A percentile compares a stretch with the other conserved stretches of the same genome.
phyloP scores from a whole-genome alignment of 345 rosid genomes.

The Nephelium lappaceum region DNA sequence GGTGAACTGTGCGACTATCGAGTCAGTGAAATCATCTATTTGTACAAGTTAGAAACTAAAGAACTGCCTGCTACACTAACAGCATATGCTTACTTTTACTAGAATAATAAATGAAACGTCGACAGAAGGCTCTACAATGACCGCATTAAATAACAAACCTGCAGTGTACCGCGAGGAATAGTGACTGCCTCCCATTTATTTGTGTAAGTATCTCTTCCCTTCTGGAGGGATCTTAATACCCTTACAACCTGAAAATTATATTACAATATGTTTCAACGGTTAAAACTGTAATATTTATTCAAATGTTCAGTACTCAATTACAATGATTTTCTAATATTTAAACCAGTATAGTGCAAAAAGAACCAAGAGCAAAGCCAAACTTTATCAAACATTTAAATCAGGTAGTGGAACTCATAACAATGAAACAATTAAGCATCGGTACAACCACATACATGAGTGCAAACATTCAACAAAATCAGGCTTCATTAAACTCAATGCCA shows the following conservation, averaged over 20 bases:
- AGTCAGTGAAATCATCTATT: neutral
- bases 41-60: neutral
- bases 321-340: neutral
- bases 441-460: no score
- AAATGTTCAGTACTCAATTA: neutral
- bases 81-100: no score
- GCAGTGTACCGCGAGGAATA: constrained; percentile 95
- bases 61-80: neutral
- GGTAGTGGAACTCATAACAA: no score
- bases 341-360: neutral
- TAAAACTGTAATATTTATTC: neutral
- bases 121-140: constrained; percentile 15
- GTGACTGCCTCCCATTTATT: constrained; percentile 68
- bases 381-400: neutral
- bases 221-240: constrained; percentile 69
- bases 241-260: constrained; percentile 74
- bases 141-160: constrained; percentile 60
- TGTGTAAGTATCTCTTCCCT: constrained; percentile 46
- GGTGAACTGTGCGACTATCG: neutral
- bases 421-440: no score
- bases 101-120: constrained; percentile 3
- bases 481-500: no score
- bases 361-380: neutral
- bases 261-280: constrained; percentile 7
- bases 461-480: no score